These are phyloP conservation scores for Dendrocalamus latiflorus DNA, from an alignment of 202 grass and related monocot species.

Conservation along the genomic window DNA sequence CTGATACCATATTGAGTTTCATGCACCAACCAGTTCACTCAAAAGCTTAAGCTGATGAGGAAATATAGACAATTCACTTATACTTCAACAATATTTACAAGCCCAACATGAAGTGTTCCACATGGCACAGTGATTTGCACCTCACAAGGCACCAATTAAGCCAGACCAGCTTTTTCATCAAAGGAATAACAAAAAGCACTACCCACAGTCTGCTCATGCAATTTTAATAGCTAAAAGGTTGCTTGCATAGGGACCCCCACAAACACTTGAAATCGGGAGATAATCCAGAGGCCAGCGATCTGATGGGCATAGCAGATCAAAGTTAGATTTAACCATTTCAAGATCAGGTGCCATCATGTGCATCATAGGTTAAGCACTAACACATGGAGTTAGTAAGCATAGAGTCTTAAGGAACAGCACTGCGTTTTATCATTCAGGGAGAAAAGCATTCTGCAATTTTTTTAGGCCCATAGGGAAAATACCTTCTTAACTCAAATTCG, in stretches of 20 bases:
- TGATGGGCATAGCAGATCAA: neutral
- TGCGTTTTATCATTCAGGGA: neutral
- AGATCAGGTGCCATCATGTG: neutral
- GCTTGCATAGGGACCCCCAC: neutral
- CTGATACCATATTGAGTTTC: too few species aligned
- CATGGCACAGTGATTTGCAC: conserved; percentile 15
- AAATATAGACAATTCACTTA: too few species aligned
- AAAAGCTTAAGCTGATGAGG: too few species aligned
- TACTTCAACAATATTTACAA: too few species aligned
- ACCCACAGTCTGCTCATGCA: neutral
- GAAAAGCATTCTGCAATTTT: neutral
- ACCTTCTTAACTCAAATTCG: neutral
- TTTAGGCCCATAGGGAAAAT: neutral
- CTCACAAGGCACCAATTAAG: conserved; percentile 18
- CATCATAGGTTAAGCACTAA: neutral
- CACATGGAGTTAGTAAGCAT: neutral
- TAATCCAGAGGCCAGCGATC: neutral
- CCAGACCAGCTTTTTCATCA: conserved; percentile 13
- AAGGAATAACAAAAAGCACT: conserved; percentile 7
- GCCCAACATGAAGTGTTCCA: neutral
- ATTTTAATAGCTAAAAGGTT: conserved; percentile 11
- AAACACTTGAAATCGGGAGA: neutral
- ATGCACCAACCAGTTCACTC: too few species aligned
- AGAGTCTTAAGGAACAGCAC: neutral
- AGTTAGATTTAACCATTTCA: neutral